Evolutionary conservation across 176 grass and related monocot genomes (phyloP).

Genomic region (Elaeis guineensis): DNA sequence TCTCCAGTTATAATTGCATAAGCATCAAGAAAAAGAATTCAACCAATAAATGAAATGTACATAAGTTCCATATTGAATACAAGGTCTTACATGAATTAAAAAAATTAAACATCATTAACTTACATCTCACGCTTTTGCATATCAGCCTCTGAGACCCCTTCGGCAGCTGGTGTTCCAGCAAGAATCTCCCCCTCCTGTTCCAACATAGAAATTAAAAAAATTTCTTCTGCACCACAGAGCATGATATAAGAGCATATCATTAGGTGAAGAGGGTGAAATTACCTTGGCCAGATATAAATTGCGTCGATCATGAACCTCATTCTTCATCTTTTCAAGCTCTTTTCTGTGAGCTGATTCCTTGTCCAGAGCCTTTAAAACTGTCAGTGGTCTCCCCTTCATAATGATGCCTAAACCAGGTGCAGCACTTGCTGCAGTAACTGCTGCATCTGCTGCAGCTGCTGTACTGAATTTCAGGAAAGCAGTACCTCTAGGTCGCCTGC

Average conservation of each 20-base stretch:
- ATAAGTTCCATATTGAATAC: too few relatives aligned
- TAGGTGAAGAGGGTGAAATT: neutral
- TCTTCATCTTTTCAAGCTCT: constrained; percentile 57
- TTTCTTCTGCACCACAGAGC: too few relatives aligned
- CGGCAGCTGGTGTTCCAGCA: constrained; percentile 61
- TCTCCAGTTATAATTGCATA: too few relatives aligned
- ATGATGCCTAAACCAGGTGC: constrained; percentile 79
- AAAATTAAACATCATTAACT: constrained; percentile 15
- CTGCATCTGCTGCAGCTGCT: constrained; percentile 51
- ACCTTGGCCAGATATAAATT: constrained; percentile 92
- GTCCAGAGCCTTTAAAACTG: constrained; percentile 66
- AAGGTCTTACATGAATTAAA: neutral
- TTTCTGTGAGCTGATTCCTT: constrained; percentile 85
- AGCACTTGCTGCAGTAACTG: constrained; percentile 63
- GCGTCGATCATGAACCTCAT: constrained; percentile 70
- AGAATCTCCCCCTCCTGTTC: constrained; percentile 89
- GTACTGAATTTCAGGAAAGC: constrained; percentile 74
- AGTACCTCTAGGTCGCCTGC: constrained; percentile 80
- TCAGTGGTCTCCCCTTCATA: constrained; percentile 67
- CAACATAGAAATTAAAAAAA: neutral
- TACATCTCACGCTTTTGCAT: constrained; percentile 84
- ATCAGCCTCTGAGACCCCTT: constrained; percentile 82
- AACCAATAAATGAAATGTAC: too few relatives aligned
- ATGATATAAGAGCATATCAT: neutral
- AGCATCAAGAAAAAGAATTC: too few relatives aligned